Evolutionary conservation across 2,329 filamentous ascomycete species (phyloP), one percentile per base, ranked within the genome.

Genomic region (Alternaria burnsii): DNA sequence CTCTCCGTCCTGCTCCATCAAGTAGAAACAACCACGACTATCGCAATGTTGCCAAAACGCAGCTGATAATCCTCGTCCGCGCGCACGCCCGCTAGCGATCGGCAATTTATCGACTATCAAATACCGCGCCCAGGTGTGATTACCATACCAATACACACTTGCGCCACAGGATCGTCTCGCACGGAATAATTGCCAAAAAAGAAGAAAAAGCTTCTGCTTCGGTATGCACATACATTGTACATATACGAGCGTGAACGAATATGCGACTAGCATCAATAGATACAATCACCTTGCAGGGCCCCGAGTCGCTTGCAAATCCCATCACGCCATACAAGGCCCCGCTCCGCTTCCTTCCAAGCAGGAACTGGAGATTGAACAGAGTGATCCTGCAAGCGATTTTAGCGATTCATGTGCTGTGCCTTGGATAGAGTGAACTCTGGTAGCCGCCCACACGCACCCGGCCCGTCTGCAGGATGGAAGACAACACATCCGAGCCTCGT

Each of bases 311-410:
- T 26, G 24, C 6, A 2, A 41, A 41, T 48, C 11, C 20, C 46
- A 48, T 48, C 46, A 48, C 46, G 46, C 46, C 46, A 48, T 48
- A 7, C 0, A 26, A 1, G n/a, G 30, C 46, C 32, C 48, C 48
- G 32, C 52, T 52, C 56, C 50, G 36, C 42, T 38, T 40, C 48
- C 47, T 51, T 47, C 40, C 55, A 40, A 9, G 0, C 34, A 24
- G 16, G 34, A 36, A 10, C 30, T 48, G 30, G 46, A 48, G 46
- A 48, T 34, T 34, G 30, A 34, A 48, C 30, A 22, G 0, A 32
- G 9, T 32, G 30, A 14, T 52, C 30, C 20, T 26, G 24, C 24
- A 26, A 1, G 0, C 24, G 24, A 26, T 8, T 26, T 24, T 26
- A 47, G 42, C 46, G 46, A 48, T 22, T 48, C 46, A 12, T 48